Percentiles rank a stretch among this genome's conserved stretches.
Conservation (phyloP, 2,329 filamentous ascomycete genomes). For the Epichloe sp. region DNA sequence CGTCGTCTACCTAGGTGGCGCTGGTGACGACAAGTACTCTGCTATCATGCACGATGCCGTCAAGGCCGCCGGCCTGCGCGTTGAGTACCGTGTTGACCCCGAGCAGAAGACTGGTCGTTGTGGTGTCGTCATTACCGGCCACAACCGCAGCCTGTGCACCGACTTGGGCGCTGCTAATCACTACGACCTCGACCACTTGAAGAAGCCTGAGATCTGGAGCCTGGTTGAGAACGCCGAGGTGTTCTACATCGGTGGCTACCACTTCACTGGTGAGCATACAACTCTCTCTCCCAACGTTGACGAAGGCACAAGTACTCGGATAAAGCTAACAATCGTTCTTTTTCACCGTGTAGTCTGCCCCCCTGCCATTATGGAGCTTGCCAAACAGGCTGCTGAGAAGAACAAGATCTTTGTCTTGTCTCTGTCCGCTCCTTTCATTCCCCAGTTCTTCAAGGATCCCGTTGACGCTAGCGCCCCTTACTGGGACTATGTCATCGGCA, state of each 20-base stretch:
- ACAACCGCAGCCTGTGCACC: conserved; percentile 89
- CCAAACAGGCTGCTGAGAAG: conserved; percentile 73
- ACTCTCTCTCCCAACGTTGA: neutral
- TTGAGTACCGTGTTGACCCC: conserved; percentile 88
- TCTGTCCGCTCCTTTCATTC: conserved; percentile 89
- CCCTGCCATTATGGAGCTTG: conserved; percentile 77
- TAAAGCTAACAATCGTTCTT: neutral
- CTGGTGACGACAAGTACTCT: conserved; percentile 92
- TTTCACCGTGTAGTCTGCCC: conserved; percentile 54
- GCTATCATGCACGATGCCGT: conserved; percentile 78
- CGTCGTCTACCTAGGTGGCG: conserved; percentile 85
- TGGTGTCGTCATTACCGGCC: conserved; percentile 91
- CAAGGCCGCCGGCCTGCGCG: conserved; percentile 74
- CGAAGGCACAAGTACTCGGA: neutral
- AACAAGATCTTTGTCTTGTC: conserved; percentile 91
- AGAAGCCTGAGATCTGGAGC: conserved; percentile 82
- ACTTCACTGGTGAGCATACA: conserved; percentile 55
- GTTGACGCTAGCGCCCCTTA: conserved; percentile 77
- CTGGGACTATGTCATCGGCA: conserved; percentile 93
- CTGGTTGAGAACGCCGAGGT: conserved; percentile 78
- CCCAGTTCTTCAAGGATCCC: conserved; percentile 94
- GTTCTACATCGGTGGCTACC: conserved; percentile 92
- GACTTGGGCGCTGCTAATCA: conserved; percentile 93
- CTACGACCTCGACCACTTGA: conserved; percentile 89
- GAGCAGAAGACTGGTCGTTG: conserved; percentile 80